A percentile compares a stretch with the other conserved stretches of the same genome.
These are phyloP conservation scores for Aspergillus udagawae DNA, from an alignment of 2,329 filamentous ascomycete species.

Conservation along the genomic window DNA sequence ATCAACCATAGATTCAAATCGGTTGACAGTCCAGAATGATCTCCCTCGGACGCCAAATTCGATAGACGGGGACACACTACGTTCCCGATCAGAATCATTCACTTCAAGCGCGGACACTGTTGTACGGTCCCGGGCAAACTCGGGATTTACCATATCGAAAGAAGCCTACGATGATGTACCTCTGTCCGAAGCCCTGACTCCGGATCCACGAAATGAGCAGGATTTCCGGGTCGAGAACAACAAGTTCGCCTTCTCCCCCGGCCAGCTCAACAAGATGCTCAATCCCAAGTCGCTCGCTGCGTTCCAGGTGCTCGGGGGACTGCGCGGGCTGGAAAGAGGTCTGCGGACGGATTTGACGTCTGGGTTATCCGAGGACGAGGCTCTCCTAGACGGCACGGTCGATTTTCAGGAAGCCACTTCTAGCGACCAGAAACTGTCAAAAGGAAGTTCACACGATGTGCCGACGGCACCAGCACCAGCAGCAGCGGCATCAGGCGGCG, in stretches of 20 bases:
- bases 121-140: constrained; percentile 31
- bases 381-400: constrained; percentile 59
- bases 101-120: constrained; percentile 33
- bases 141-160: constrained; percentile 23
- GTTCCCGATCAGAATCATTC: constrained; percentile 40
- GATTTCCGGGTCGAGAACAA: constrained; percentile 76
- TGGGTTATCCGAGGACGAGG: constrained; percentile 75
- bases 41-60: constrained; percentile 32
- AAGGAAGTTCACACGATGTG: not conserved
- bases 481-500: constrained; percentile 7
- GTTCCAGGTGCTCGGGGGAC: constrained; percentile 74
- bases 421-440: constrained; percentile 12
- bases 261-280: constrained; percentile 79
- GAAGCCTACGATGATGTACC: constrained; percentile 36
- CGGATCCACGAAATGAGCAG: constrained; percentile 69
- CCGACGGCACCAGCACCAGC: constrained; percentile 1
- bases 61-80: constrained; percentile 43
- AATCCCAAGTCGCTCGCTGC: constrained; percentile 84
- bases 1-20: constrained; percentile 16
- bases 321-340: constrained; percentile 74
- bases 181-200: constrained; percentile 60
- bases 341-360: constrained; percentile 67
- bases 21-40: constrained; percentile 22
- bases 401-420: constrained; percentile 67
- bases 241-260: constrained; percentile 74